Percentiles rank a stretch among this genome's conserved stretches.
phyloP scores from a whole-genome alignment of 192 early-diverging fungal species.

The Coemansia sp. region DNA sequence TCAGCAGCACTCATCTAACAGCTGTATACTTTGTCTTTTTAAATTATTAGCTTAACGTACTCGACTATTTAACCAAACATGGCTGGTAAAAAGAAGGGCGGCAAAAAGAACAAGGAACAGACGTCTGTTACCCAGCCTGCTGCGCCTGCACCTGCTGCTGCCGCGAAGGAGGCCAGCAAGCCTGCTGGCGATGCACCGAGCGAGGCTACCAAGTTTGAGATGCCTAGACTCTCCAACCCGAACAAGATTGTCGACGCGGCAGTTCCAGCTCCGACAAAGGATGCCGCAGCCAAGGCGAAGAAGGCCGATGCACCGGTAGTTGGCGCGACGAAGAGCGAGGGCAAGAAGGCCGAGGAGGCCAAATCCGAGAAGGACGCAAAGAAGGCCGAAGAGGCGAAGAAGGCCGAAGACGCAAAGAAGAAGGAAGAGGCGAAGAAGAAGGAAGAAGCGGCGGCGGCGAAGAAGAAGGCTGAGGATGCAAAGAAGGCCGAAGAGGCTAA shows the following conservation, averaged over 20 bases:
- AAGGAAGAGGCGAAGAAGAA: conserved; percentile 7
- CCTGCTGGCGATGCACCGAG: background rate
- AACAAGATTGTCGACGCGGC: conserved; percentile 18
- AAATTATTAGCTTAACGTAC: background rate
- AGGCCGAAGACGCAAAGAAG: background rate
- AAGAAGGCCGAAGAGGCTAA: background rate
- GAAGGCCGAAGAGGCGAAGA: conserved; percentile 2
- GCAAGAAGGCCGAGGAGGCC: conserved; percentile 13
- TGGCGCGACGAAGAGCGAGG: conserved; percentile 11
- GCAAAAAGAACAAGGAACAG: conserved; percentile 9
- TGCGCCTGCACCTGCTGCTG: conserved; percentile 8
- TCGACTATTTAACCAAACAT: background rate
- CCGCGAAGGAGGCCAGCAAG: conserved; percentile 3
- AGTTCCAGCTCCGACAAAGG: conserved; percentile 15
- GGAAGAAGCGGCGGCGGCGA: background rate
- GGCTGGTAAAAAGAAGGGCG: conserved; percentile 12
- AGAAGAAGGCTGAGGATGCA: conserved; percentile 4
- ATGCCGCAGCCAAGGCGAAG: conserved; percentile 14
- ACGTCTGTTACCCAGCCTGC: conserved; percentile 6
- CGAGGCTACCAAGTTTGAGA: conserved; percentile 6
- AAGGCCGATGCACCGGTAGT: background rate
- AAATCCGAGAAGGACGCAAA: background rate
- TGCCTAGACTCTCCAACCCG: conserved; percentile 15
- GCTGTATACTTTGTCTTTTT: background rate
- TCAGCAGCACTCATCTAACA: background rate